Conservation (phyloP, 805 yeast species). For the Isabelozyma pseudorhagii region DNA sequence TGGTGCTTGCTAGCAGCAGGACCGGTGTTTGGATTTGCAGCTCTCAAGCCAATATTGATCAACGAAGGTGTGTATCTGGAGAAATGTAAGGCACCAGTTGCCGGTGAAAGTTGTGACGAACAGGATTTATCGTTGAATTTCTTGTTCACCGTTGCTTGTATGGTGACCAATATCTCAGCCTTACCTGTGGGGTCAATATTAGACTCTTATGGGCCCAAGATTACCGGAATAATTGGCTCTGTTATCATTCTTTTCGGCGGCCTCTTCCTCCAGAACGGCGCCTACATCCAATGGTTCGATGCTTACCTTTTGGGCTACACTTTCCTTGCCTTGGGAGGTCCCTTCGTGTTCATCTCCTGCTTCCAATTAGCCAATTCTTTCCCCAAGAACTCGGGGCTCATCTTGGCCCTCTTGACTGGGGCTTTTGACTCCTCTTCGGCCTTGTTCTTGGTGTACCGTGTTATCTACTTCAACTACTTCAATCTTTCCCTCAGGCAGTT, state of each 20-base stretch:
- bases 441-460: slow-evolving; percentile 61
- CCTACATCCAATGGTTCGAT: slow-evolving; percentile 42
- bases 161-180: slow-evolving; percentile 79
- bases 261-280: slow-evolving; percentile 40
- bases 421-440: slow-evolving; percentile 61
- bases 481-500: slow-evolving; percentile 51
- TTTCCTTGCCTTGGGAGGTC: slow-evolving; percentile 84
- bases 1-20: slow-evolving; percentile 60
- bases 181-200: slow-evolving; percentile 77
- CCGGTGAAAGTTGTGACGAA: slow-evolving; percentile 45
- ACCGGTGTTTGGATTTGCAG: slow-evolving; percentile 60
- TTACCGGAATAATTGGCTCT: slow-evolving; percentile 75
- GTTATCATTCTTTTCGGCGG: slow-evolving; percentile 57
- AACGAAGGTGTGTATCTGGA: slow-evolving; percentile 42
- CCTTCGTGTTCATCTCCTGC: slow-evolving; percentile 85
- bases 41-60: slow-evolving; percentile 51
- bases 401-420: slow-evolving; percentile 70
- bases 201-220: slow-evolving; percentile 77
- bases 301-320: slow-evolving; percentile 74
- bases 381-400: slow-evolving; percentile 76
- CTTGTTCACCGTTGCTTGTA: slow-evolving; percentile 84
- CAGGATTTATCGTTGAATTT: slow-evolving; percentile 82
- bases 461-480: slow-evolving; percentile 49
- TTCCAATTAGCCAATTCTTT: slow-evolving; percentile 86
- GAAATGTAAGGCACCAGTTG: background rate